Evolutionary conservation across 805 yeast genomes (phyloP).

Genomic region (Saccharomycopsis fermentans): DNA sequence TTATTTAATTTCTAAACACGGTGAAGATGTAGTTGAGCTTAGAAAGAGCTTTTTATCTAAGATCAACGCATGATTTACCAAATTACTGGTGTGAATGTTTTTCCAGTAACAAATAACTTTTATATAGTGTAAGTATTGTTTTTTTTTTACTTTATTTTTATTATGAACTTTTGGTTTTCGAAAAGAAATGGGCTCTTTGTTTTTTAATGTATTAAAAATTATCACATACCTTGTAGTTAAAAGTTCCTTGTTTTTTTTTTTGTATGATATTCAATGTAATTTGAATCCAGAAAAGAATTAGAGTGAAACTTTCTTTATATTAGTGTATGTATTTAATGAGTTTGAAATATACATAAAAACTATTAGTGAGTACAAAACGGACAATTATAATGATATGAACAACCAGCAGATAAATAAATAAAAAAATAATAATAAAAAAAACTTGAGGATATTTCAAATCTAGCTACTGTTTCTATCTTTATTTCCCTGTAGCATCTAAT

Average conservation of each 20-base stretch:
- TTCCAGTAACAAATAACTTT: neutral
- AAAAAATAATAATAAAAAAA: neutral
- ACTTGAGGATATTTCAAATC: neutral
- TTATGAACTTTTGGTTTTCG: neutral
- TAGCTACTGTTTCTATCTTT: neutral
- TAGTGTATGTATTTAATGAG: too few species aligned
- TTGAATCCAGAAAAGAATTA: too few species aligned
- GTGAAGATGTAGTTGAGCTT: conserved; percentile 32
- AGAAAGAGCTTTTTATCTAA: conserved; percentile 27
- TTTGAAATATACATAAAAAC: too few species aligned
- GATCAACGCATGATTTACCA: neutral
- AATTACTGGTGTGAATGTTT: neutral
- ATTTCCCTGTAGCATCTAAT: neutral
- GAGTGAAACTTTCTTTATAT: too few species aligned
- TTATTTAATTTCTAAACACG: conserved; percentile 29
- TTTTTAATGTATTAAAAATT: neutral
- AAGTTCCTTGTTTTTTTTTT: too few species aligned
- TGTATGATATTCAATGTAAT: too few species aligned
- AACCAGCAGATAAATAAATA: neutral
- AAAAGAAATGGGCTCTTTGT: neutral
- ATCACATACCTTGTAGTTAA: neutral
- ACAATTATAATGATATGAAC: neutral
- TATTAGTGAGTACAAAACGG: too few species aligned
- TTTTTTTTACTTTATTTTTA: neutral
- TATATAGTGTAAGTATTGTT: neutral